These are phyloP conservation scores for Hyphodiscus hymeniophilus DNA, from an alignment of 495 filamentous ascomycete species.

Conservation along the genomic window DNA sequence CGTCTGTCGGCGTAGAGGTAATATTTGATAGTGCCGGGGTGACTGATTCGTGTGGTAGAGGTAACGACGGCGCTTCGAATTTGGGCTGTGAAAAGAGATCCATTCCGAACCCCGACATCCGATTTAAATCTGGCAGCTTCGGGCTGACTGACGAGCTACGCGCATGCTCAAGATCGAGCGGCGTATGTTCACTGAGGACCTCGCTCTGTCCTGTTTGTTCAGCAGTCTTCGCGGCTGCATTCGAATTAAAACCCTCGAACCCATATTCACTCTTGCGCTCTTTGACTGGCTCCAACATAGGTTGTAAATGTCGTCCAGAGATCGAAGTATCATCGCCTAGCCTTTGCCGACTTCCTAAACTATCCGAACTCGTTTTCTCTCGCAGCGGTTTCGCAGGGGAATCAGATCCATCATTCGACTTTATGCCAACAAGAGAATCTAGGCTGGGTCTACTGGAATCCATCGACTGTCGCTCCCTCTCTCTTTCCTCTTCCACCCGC, in stretches of 20 bases:
- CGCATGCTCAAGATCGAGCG: slow-evolving; percentile 3
- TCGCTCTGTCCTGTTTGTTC: neutral
- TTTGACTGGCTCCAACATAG: slow-evolving; percentile 43
- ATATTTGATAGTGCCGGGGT: neutral
- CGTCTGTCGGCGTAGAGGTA: neutral
- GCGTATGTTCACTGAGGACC: neutral
- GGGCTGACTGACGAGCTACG: slow-evolving; percentile 35
- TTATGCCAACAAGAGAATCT: slow-evolving; percentile 26
- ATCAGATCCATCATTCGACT: slow-evolving; percentile 8
- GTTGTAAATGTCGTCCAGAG: slow-evolving; percentile 23
- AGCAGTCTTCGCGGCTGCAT: neutral
- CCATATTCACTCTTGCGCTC: slow-evolving; percentile 54
- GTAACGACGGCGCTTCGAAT: neutral
- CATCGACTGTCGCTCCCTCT: slow-evolving; percentile 50
- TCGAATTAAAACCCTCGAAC: slow-evolving; percentile 30
- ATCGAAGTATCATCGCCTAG: slow-evolving; percentile 23
- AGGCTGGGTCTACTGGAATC: slow-evolving; percentile 42
- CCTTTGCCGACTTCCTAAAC: slow-evolving; percentile 12
- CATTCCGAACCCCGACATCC: slow-evolving; percentile 56
- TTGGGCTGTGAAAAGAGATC: slow-evolving; percentile 17
- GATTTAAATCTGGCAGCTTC: slow-evolving; percentile 54
- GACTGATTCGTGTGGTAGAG: neutral
- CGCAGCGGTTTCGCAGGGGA: slow-evolving; percentile 12
- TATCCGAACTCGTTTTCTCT: slow-evolving; percentile 14
- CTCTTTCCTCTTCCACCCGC: slow-evolving; percentile 60